Evolutionary conservation across 2,329 filamentous ascomycete genomes (phyloP).

Genomic region (Diaporthe aspalathi): DNA sequence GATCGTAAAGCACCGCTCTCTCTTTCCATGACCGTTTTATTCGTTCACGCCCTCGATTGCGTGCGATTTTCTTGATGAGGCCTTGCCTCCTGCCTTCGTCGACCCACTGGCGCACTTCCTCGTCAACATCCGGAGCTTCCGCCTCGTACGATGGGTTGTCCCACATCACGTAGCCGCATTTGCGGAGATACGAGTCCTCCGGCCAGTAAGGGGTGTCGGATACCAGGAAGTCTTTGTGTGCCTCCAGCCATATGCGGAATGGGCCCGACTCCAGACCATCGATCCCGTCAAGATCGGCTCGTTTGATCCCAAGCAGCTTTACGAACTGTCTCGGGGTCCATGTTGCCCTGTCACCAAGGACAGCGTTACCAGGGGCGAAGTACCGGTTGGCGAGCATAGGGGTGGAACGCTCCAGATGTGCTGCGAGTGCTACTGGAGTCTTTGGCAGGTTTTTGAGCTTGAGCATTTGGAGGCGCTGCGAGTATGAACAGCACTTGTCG

Average conservation of each 20-base stretch:
- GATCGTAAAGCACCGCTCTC: background rate
- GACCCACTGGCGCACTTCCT: background rate
- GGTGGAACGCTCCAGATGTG: background rate
- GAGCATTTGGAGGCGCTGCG: background rate
- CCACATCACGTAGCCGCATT: constrained; percentile 15
- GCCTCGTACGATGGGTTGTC: background rate
- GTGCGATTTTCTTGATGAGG: background rate
- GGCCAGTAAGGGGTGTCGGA: background rate
- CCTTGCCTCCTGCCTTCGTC: background rate
- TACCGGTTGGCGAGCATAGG: background rate
- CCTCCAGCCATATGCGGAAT: constrained; percentile 3
- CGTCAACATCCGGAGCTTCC: background rate
- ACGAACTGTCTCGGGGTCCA: background rate
- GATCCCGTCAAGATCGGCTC: background rate
- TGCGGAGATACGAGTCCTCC: background rate
- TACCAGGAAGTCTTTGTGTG: background rate
- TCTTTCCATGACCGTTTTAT: constrained; percentile 14
- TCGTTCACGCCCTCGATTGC: background rate
- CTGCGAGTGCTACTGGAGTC: background rate
- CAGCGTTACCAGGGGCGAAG: background rate
- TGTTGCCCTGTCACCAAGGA: background rate
- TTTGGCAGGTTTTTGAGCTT: background rate
- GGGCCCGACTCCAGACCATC: background rate
- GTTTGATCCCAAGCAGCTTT: no score
- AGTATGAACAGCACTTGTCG: background rate